phyloP scores from a whole-genome alignment of 495 filamentous ascomycete genomes.

The Aspergillus hancockii region DNA sequence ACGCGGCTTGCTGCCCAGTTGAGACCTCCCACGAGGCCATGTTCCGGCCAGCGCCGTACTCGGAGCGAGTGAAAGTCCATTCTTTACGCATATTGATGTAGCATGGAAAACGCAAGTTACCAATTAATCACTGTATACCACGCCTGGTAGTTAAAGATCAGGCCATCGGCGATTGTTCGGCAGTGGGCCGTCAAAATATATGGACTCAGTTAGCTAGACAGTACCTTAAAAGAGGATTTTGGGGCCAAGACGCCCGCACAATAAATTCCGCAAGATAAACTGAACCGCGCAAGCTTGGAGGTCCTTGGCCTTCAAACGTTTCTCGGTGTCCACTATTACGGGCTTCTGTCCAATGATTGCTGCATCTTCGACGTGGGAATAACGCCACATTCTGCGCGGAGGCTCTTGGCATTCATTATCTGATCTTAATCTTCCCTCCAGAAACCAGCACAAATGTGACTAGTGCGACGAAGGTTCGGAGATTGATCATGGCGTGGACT shows the following conservation, averaged over 20 bases:
- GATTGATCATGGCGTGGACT: background rate
- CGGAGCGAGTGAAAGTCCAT: slow-evolving; percentile 13
- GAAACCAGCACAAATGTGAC: background rate
- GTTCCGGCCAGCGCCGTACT: slow-evolving; percentile 10
- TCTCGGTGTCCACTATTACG: background rate
- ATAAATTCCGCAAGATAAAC: slow-evolving; percentile 53
- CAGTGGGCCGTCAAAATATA: background rate
- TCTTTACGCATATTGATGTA: slow-evolving; percentile 7
- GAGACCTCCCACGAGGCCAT: slow-evolving; percentile 19
- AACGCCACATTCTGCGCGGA: slow-evolving; percentile 10
- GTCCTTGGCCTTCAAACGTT: background rate
- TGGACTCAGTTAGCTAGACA: background rate
- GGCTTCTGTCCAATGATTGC: slow-evolving; percentile 7
- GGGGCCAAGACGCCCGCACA: background rate
- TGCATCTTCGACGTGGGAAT: background rate
- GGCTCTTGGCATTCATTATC: slow-evolving; percentile 23
- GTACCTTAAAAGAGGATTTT: background rate
- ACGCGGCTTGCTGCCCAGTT: slow-evolving; percentile 8
- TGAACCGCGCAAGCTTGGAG: background rate
- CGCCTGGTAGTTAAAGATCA: background rate
- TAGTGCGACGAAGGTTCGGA: background rate
- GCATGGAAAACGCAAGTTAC: background rate
- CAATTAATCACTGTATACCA: background rate
- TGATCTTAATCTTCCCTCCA: slow-evolving; percentile 17
- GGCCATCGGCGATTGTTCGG: background rate